A percentile compares a stretch with the other conserved stretches of the same genome.
Evolutionary conservation across 208 protist genomes (phyloP).

Genomic region (Phytomonas sp.): DNA sequence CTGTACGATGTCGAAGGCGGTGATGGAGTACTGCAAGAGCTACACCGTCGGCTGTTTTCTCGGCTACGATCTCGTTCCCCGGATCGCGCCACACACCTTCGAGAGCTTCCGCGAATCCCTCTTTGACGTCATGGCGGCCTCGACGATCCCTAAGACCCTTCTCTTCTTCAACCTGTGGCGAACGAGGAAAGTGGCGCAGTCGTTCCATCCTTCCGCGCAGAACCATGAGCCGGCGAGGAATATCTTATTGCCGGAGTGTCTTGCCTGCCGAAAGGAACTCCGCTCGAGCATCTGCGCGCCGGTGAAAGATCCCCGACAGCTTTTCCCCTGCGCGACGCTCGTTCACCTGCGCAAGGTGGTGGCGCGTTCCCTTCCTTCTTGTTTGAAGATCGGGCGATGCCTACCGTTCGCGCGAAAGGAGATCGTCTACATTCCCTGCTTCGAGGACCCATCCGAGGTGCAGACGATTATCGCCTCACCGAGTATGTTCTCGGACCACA

Average conservation of each 20-base stretch:
- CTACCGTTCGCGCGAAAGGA: slow-evolving; percentile 4
- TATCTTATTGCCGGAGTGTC: slow-evolving; percentile 25
- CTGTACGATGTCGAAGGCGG: slow-evolving; percentile 47
- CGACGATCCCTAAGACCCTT: slow-evolving; percentile 43
- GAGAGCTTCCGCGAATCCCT: slow-evolving; percentile 62
- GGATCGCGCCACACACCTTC: slow-evolving; percentile 70
- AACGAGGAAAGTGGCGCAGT: slow-evolving; percentile 9
- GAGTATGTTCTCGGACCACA: slow-evolving; percentile 81
- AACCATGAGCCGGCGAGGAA: background rate
- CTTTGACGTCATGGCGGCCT: slow-evolving; percentile 59
- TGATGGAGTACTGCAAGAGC: slow-evolving; percentile 52
- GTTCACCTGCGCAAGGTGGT: slow-evolving; percentile 71
- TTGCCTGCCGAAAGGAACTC: slow-evolving; percentile 28
- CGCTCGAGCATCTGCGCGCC: slow-evolving; percentile 17
- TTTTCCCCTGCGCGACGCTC: slow-evolving; percentile 57
- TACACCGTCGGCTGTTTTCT: slow-evolving; percentile 62
- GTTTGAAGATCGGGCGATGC: background rate
- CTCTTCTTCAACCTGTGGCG: slow-evolving; percentile 48
- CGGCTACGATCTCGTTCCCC: slow-evolving; percentile 80
- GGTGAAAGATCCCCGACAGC: slow-evolving; percentile 12
- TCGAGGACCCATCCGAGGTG: slow-evolving; percentile 44
- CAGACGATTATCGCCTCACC: slow-evolving; percentile 59
- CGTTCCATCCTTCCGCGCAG: background rate
- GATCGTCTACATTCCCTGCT: slow-evolving; percentile 52
- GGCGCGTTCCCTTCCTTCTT: background rate